These are phyloP conservation scores for Phytophthora colocasiae DNA, from an alignment of 352 stramenopile genomes.

Conservation along the genomic window DNA sequence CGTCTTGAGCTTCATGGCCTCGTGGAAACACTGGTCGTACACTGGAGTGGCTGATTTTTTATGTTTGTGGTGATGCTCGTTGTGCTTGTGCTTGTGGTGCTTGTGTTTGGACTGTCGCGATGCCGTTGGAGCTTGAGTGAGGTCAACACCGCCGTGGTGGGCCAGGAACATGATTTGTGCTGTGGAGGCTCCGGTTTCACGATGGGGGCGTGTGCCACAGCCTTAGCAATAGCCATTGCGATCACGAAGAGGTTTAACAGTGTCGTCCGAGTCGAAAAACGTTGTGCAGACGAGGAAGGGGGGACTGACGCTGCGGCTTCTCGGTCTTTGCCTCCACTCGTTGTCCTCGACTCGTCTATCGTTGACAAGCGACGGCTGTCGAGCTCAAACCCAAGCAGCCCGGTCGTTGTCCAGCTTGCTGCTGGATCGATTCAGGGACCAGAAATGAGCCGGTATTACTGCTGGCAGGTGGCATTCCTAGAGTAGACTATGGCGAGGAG, in stretches of 20 bases:
- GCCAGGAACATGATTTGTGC: constrained; percentile 42
- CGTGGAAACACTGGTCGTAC: constrained; percentile 45
- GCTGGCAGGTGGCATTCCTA: constrained; percentile 19
- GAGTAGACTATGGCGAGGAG: constrained; percentile 4
- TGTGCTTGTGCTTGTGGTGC: constrained; percentile 17
- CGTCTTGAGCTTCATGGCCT: constrained; percentile 67
- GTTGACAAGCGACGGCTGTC: constrained; percentile 20
- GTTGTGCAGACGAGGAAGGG: constrained; percentile 36
- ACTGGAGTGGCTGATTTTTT: constrained; percentile 31
- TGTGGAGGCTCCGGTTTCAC: constrained; percentile 12
- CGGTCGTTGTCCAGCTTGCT: constrained; percentile 12
- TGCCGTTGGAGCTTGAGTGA: constrained; percentile 9
- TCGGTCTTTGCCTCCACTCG: constrained; percentile 30
- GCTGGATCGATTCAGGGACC: constrained; percentile 14
- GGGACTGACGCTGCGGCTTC: constrained; percentile 17
- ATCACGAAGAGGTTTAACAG: constrained; percentile 20
- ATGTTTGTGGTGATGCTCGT: constrained; percentile 16
- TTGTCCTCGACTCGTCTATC: constrained; percentile 38
- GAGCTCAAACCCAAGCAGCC: constrained; percentile 3
- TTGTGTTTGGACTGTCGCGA: constrained; percentile 22
- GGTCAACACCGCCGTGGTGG: constrained; percentile 42
- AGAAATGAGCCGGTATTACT: constrained; percentile 25
- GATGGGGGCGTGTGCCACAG: constrained; percentile 6
- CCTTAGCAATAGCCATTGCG: constrained; percentile 31
- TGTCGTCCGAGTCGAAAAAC: constrained; percentile 12